phyloP scores from a whole-genome alignment of 129 eudicot genomes.

The Artemisia tridentata region DNA sequence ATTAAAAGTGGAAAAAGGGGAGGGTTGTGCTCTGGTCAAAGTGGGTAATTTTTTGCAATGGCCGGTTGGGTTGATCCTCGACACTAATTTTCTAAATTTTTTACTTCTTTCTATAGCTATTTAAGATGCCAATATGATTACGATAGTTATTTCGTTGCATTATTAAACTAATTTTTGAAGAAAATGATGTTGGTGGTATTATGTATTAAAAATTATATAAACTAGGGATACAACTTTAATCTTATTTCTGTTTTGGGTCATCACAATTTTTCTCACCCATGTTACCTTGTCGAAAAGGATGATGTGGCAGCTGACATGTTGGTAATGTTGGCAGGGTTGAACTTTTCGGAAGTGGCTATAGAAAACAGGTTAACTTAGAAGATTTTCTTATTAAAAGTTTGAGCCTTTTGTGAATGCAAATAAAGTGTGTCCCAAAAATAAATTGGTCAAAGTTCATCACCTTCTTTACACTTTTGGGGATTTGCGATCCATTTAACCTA shows the following conservation, averaged over 20 bases:
- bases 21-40: background rate
- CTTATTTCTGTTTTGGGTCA: background rate
- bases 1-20: background rate
- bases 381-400: background rate
- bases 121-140: conserved; percentile 1
- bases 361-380: conserved; percentile 7
- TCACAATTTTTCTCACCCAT: background rate
- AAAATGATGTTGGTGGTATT: background rate
- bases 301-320: conserved; percentile 1
- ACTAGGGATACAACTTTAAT: background rate
- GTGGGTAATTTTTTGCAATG: background rate
- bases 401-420: conserved; percentile 13
- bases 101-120: background rate
- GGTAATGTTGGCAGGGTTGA: background rate
- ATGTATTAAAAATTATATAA: background rate
- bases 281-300: background rate
- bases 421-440: conserved; percentile 1
- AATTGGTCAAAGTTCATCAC: conserved; percentile 7
- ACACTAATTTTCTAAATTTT: conserved; percentile 6
- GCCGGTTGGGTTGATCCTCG: background rate
- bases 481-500: background rate
- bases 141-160: background rate
- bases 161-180: background rate
- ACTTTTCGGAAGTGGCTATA: background rate
- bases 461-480: background rate